A percentile compares a stretch with the other conserved stretches of the same genome.
phyloP scores from a whole-genome alignment of 31 red algal genomes.

The Asparagopsis taxiformis region DNA sequence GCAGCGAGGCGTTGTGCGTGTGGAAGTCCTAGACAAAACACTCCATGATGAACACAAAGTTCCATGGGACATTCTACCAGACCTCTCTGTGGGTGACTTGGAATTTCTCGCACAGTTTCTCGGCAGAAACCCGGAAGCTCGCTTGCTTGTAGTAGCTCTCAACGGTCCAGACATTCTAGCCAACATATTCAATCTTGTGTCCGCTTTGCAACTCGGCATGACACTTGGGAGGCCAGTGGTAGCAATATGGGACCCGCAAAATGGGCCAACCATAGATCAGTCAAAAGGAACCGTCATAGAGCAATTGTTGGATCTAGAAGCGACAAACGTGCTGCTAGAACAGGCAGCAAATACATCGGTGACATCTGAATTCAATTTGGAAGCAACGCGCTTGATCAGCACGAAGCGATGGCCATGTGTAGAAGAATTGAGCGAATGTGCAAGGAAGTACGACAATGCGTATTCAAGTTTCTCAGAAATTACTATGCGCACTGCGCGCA shows the following conservation, averaged over 20 bases:
- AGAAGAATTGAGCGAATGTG: constrained; percentile 4
- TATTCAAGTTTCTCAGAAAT: constrained; percentile 14
- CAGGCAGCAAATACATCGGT: constrained; percentile 5
- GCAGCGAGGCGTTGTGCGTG: constrained; percentile 3
- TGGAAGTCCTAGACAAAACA: constrained; percentile 19
- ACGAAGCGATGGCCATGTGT: constrained; percentile 20
- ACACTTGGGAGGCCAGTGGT: constrained; percentile 15
- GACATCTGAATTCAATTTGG: not conserved
- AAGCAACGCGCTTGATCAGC: constrained; percentile 11
- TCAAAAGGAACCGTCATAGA: constrained; percentile 4
- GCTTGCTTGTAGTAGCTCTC: constrained; percentile 10
- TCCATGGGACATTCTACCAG: constrained; percentile 43
- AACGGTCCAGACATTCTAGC: constrained; percentile 13
- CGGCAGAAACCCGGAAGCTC: not conserved
- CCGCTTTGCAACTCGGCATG: constrained; percentile 40
- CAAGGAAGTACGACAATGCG: constrained; percentile 19
- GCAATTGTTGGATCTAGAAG: constrained; percentile 30
- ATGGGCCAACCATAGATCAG: constrained; percentile 7
- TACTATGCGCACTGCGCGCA: not conserved
- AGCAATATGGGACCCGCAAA: constrained; percentile 29
- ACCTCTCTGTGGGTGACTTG: constrained; percentile 5
- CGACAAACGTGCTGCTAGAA: constrained; percentile 26
- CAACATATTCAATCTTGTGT: constrained; percentile 42
- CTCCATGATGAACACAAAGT: constrained; percentile 47
- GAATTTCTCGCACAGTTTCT: constrained; percentile 18